Evolutionary conservation across 148 eudicot species (phyloP), one percentile per base, ranked within the genome.

Genomic region (Nyssa sinensis): DNA sequence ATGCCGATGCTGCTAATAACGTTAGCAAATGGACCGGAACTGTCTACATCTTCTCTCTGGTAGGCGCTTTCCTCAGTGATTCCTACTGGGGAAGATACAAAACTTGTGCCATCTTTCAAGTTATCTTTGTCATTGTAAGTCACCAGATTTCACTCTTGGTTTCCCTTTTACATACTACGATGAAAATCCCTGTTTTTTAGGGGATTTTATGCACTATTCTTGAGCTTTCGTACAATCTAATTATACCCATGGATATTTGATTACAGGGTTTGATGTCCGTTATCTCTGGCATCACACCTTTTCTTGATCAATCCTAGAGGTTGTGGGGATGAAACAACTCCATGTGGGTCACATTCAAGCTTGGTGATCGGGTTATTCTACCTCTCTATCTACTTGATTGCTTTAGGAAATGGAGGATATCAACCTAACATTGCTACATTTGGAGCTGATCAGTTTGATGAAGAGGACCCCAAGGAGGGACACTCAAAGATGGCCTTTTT

Each of bases 1-100:
- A 86, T 59, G 89, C 89, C 3, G 87, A 86, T 70, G 89, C 89
- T 65, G 89, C 89, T 3, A 86, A 86, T 57, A 77, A 77, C n/a
- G n/a, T n/a, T n/a, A n/a, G n/a, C n/a, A n/a, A n/a, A n/a, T n/a
- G n/a, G n/a, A n/a, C n/a, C n/a, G 89, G 89, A 65, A 81, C 89
- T 2, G 89, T 86, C 13, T 86, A 86, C 70, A 72, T 86, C 2
- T 86, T 78, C 70, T 86, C 89, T 6, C 80, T 86, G 57, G 64
- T 86, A 3, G 89, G 89, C 0, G 89, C 89, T 21, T 86, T 86
- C 51, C 83, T 86, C 29, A 79, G 83, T 41, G 89, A 86, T 72
- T 84, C 89, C 13, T 86, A 84, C 69, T 80, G 84, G 78, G 89
- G 89, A 66, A 60, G 89, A 84, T 86, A 70, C 76, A 76, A 84